phyloP scores from a whole-genome alignment of 306 rosid genomes.

The Prunus fruticosa region DNA sequence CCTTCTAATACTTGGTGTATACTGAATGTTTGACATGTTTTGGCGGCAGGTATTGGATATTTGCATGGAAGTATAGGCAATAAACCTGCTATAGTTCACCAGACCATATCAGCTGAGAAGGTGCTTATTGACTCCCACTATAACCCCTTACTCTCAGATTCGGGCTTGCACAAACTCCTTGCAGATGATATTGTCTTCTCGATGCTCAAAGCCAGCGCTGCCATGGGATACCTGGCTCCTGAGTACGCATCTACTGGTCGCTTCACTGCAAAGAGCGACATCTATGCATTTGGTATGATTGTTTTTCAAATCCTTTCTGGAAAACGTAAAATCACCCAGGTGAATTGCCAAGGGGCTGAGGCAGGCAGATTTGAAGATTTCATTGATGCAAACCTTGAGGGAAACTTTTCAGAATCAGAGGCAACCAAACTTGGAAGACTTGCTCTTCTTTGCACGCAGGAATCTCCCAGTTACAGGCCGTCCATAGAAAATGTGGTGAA shows the following conservation, averaged over 20 bases:
- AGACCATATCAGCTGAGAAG: conserved; percentile 71
- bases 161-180: conserved; percentile 84
- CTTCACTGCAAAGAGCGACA: conserved; percentile 66
- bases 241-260: conserved; percentile 72
- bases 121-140: conserved; percentile 59
- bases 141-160: conserved; percentile 59
- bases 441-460: conserved; percentile 66
- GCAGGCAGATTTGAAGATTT: conserved; percentile 37
- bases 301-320: conserved; percentile 77
- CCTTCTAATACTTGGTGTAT: background rate
- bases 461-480: conserved; percentile 62
- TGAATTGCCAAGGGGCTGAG: conserved; percentile 39
- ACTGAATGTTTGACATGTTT: conserved; percentile 10
- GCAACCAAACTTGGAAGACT: conserved; percentile 55
- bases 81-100: conserved; percentile 56
- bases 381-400: conserved; percentile 65
- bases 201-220: conserved; percentile 80
- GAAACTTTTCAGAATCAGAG: conserved; percentile 57
- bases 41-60: conserved; percentile 59
- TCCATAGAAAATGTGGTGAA: conserved; percentile 50
- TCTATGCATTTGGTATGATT: conserved; percentile 80
- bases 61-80: conserved; percentile 53
- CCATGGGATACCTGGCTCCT: conserved; percentile 84
- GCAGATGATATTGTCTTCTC: conserved; percentile 77
- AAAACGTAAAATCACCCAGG: conserved; percentile 42